Conservation (phyloP, 2,329 filamentous ascomycete species). For the Fusarium austroafricanum region DNA sequence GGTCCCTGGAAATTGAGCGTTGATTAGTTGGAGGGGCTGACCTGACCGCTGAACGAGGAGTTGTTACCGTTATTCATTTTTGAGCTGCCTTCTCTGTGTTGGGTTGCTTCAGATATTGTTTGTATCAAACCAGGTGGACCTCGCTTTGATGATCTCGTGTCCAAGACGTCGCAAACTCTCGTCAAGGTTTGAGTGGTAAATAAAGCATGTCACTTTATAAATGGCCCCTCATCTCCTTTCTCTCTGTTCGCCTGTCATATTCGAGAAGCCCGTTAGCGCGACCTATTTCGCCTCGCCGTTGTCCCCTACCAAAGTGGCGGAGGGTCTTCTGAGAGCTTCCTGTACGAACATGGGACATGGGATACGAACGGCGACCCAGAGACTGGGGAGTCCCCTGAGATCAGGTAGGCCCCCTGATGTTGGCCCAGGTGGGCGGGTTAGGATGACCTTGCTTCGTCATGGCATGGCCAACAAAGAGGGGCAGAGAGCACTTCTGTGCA, state of each 20-base stretch:
- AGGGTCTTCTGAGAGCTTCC: constrained; percentile 12
- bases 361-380: constrained; percentile 33
- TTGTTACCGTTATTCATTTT: constrained; percentile 12
- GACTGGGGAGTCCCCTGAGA: constrained; percentile 41
- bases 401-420: constrained; percentile 32
- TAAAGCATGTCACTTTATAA: constrained; percentile 9
- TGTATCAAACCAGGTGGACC: constrained; percentile 17
- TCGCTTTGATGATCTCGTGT: constrained; percentile 15
- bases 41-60: constrained; percentile 4
- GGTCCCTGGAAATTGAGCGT: constrained; percentile 45
- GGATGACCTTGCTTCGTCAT: constrained; percentile 39
- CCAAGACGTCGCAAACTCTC: not conserved
- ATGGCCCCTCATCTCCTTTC: constrained; percentile 24
- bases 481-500: constrained; percentile 12
- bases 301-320: constrained; percentile 8
- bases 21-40: constrained; percentile 27
- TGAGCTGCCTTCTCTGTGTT: not conserved
- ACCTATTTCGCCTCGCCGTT: constrained; percentile 25
- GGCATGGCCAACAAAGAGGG: constrained; percentile 30
- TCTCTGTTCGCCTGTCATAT: constrained; percentile 20
- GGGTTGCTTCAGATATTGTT: not conserved
- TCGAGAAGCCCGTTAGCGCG: constrained; percentile 31
- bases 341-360: constrained; percentile 8
- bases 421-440: constrained; percentile 41
- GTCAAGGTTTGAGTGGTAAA: constrained; percentile 6